These are phyloP conservation scores for Luffa aegyptiaca DNA, from an alignment of 306 rosid species.

Conservation along the genomic window DNA sequence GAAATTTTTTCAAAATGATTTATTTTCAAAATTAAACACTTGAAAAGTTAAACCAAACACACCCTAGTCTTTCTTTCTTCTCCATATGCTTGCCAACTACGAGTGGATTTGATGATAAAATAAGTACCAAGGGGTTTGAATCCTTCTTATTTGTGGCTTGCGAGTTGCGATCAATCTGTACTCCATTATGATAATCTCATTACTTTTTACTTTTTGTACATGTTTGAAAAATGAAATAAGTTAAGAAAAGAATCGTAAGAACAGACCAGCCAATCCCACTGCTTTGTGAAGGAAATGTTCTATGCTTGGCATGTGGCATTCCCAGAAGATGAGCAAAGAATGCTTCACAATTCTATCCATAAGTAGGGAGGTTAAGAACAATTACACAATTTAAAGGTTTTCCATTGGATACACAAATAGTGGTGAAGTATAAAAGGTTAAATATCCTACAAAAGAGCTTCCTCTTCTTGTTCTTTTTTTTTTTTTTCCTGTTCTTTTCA, in stretches of 20 bases:
- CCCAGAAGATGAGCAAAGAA: neutral
- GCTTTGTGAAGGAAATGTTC: neutral
- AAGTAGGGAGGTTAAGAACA: neutral
- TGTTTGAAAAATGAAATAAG: conserved; percentile 3
- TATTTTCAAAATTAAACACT: too few relatives aligned
- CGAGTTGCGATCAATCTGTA: neutral
- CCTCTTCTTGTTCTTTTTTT: neutral
- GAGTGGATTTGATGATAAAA: neutral
- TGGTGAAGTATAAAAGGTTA: neutral
- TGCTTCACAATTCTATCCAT: neutral
- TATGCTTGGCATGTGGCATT: neutral
- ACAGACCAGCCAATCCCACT: neutral
- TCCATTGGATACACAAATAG: neutral
- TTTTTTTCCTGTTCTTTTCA: conserved; percentile 17
- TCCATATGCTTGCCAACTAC: neutral
- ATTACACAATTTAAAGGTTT: neutral
- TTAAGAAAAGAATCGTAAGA: neutral
- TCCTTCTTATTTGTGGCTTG: neutral
- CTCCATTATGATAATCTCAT: neutral
- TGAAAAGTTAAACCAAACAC: too few relatives aligned
- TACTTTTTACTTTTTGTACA: neutral
- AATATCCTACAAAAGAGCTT: conserved; percentile 7
- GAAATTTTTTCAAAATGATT: too few relatives aligned
- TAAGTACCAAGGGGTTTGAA: neutral
- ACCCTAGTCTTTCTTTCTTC: too few relatives aligned